Conservation (phyloP, 2,329 filamentous ascomycete genomes). For the Gaeumannomyces sp. region DNA sequence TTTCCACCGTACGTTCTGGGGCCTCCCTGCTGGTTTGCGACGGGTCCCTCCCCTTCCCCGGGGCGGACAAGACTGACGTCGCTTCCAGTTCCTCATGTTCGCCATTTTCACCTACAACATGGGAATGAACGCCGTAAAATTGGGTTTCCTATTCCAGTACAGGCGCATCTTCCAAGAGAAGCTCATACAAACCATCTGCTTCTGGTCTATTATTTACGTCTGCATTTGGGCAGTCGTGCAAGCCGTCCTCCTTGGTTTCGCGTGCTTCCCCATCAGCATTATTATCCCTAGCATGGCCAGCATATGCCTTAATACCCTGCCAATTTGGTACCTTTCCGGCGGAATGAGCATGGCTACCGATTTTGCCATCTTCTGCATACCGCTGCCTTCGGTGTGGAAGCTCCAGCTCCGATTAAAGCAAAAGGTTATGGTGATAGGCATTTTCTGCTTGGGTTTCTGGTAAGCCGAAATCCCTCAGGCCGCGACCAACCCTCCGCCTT, state of each 20-base stretch:
- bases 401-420: too few species aligned
- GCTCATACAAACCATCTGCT: slow-evolving; percentile 19
- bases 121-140: slow-evolving; percentile 26
- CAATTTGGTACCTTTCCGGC: slow-evolving; percentile 27
- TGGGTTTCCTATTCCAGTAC: slow-evolving; percentile 27
- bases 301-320: slow-evolving; percentile 23
- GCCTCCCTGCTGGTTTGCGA: too few species aligned
- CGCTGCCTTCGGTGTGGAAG: slow-evolving; percentile 20
- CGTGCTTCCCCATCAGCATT: too few species aligned
- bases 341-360: slow-evolving; percentile 23
- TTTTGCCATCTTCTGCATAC: slow-evolving; percentile 23
- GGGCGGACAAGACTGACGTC: too few species aligned
- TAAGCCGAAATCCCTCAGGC: too few species aligned
- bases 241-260: slow-evolving; percentile 20
- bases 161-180: slow-evolving; percentile 24
- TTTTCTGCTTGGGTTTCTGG: too few species aligned
- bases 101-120: slow-evolving; percentile 24
- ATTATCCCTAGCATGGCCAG: slow-evolving; percentile 19
- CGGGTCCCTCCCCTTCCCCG: too few species aligned
- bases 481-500: too few species aligned
- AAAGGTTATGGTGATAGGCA: too few species aligned
- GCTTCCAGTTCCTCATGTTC: slow-evolving; percentile 23
- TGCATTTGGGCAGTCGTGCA: slow-evolving; percentile 21
- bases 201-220: slow-evolving; percentile 21
- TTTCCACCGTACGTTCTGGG: too few species aligned